Percentiles rank a stretch among this genome's conserved stretches.
Conservation (phyloP, 306 rosid genomes). For the Lathyrus aphaca region DNA sequence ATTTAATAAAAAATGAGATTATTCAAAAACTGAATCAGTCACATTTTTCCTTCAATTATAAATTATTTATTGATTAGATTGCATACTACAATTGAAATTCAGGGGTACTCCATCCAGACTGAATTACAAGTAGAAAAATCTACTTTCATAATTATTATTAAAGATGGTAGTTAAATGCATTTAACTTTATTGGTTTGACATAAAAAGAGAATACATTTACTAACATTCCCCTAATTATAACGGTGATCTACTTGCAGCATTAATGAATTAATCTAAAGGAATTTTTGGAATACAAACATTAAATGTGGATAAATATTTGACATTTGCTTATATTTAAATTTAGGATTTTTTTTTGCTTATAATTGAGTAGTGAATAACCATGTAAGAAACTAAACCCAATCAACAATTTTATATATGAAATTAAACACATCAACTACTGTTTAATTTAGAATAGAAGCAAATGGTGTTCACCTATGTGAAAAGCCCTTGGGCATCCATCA, state of each 20-base stretch:
- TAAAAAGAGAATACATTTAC: not conserved
- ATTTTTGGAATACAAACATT: not conserved
- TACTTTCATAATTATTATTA: not conserved
- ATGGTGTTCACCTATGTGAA: slow-evolving; percentile 66
- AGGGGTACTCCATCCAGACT: not conserved
- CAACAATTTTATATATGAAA: not conserved
- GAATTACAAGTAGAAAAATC: not conserved
- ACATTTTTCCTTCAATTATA: not conserved
- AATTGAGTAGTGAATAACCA: not conserved
- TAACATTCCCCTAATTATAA: not conserved
- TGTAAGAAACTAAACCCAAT: not conserved
- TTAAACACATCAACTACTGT: not conserved
- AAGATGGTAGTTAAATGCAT: not conserved
- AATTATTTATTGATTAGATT: not conserved
- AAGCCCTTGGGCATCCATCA: slow-evolving; percentile 93
- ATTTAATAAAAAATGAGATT: not conserved
- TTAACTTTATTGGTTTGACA: not conserved
- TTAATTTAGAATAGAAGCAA: slow-evolving; percentile 14
- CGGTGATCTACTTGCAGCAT: not conserved
- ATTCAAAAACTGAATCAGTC: not conserved
- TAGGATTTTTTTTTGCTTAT: not conserved
- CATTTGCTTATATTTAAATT: not conserved
- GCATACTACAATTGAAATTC: not conserved
- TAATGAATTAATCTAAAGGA: not conserved
- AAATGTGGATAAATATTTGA: not conserved